Evolutionary conservation across 257 asterid genomes (phyloP), one percentile per base, ranked within the genome.

Genomic region (Solanum medicagineum): DNA sequence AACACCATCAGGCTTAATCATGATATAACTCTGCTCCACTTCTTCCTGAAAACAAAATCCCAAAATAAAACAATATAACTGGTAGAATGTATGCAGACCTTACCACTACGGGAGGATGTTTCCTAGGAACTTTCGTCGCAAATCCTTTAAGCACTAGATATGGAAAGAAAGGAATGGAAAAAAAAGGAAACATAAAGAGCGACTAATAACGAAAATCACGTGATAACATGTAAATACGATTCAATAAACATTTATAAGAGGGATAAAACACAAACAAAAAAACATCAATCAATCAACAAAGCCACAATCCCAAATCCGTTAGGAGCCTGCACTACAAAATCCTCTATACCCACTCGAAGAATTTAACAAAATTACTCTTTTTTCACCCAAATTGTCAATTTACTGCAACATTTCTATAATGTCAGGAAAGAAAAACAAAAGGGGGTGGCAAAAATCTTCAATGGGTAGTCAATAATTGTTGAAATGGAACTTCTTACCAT

Each of bases 1-100:
- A 87, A 95, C 94, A 53, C 99, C 99, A 80, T 95, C 99, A 7
- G 99, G 99, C 92, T 94, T 95, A 83, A 95, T 91, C 98, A 95
- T 95, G 40, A 95, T 92, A 94, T 87, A 95, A 83, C 92, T 92
- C 89, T 91, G 92, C 71, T 95, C 97, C 90, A 92, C 97, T 82
- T 88, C 86, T 62, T 85, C 94, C 97, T 94, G 91, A 14, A 84
- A 22, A 75, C 16, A 49, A 49, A 24, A 47, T 75, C 82, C 44
- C 22, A 32, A 4, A 75, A 75, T 7, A 73, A 24, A 42, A 42
- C 51, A 10, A 32, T 4, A 32, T 32, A 32, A 32, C 36, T 32
- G 36, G 0, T 3, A 32, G 36, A 32, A 32, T 29, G 32, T 29
- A 29, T 0, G 32, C 32, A 29, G 32, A 29, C 32, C 32, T 29